A percentile compares a stretch with the other conserved stretches of the same genome.
These are phyloP conservation scores for Penicillium sp. DNA, from an alignment of 2,329 filamentous ascomycete genomes.

Conservation along the genomic window DNA sequence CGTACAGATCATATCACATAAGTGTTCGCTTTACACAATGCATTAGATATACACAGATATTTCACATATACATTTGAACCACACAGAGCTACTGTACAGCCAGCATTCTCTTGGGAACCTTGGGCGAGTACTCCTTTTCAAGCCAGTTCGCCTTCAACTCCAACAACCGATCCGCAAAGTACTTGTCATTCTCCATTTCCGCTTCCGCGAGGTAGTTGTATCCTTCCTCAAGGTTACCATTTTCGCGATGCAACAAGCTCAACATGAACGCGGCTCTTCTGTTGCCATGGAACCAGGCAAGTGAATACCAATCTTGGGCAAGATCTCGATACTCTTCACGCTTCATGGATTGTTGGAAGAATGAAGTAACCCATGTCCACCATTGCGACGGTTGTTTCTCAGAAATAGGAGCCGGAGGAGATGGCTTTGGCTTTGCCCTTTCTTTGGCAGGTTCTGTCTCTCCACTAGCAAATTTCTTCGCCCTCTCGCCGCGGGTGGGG, in stretches of 20 bases:
- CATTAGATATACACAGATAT: not conserved
- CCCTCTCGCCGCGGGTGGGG: slow-evolving; percentile 22
- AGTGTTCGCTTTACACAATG: not conserved
- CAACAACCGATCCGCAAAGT: slow-evolving; percentile 7
- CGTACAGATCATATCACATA: not conserved
- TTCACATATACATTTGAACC: not conserved
- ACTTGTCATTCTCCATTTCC: slow-evolving; percentile 8
- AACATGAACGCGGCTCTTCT: slow-evolving; percentile 25
- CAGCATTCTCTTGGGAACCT: slow-evolving; percentile 19
- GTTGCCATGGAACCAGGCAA: slow-evolving; percentile 24
- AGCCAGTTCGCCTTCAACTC: slow-evolving; percentile 24
- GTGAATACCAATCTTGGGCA: slow-evolving; percentile 36
- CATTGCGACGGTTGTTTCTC: not conserved
- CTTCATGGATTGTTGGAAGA: slow-evolving; percentile 19
- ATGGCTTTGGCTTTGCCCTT: not conserved
- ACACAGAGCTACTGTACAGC: slow-evolving; percentile 17
- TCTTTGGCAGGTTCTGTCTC: not conserved
- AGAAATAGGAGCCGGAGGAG: not conserved
- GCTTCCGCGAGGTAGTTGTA: slow-evolving; percentile 13
- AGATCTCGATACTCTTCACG: slow-evolving; percentile 25
- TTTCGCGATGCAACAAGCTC: slow-evolving; percentile 30
- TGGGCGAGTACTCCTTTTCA: slow-evolving; percentile 14
- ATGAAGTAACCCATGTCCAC: not conserved
- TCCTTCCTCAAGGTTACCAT: slow-evolving; percentile 17
- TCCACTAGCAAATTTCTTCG: not conserved